Percentiles rank a stretch among this genome's conserved stretches.
Conservation (phyloP, 345 rosid species). For the Eucalyptus erythrocorys region DNA sequence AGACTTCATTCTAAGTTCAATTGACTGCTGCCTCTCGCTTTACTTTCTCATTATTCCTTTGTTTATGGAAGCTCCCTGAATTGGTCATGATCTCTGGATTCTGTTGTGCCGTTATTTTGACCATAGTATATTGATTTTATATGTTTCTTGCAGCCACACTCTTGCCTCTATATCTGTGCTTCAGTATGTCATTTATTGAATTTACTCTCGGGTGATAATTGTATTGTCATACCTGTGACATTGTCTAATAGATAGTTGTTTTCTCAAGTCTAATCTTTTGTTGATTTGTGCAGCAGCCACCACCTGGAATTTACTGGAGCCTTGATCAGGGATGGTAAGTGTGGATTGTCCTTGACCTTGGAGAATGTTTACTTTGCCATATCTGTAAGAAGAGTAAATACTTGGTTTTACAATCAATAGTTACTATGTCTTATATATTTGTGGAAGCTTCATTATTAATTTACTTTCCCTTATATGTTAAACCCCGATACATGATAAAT, state of each 20-base stretch:
- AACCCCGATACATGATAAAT: background rate
- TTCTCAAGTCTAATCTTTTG: background rate
- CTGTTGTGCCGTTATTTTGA: background rate
- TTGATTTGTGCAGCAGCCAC: background rate
- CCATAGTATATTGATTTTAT: background rate
- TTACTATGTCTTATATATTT: background rate
- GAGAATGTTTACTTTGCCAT: background rate
- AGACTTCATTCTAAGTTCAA: background rate
- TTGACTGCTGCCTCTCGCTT: background rate
- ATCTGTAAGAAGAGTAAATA: background rate
- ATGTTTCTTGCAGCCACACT: background rate
- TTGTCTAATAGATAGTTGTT: background rate
- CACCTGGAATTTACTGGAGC: background rate
- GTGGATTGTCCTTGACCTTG: background rate
- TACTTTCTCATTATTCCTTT: too few relatives aligned
- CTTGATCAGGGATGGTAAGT: background rate
- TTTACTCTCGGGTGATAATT: background rate
- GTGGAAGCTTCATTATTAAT: background rate
- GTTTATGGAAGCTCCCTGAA: background rate
- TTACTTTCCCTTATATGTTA: background rate
- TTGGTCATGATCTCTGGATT: background rate
- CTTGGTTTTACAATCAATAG: background rate
- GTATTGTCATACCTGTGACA: background rate
- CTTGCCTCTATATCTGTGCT: background rate
- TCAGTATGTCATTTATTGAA: background rate